Percentiles rank a stretch among this genome's conserved stretches.
Evolutionary conservation across 768 basidiomycete species (phyloP).

Genomic region (Hortiboletus campestris): DNA sequence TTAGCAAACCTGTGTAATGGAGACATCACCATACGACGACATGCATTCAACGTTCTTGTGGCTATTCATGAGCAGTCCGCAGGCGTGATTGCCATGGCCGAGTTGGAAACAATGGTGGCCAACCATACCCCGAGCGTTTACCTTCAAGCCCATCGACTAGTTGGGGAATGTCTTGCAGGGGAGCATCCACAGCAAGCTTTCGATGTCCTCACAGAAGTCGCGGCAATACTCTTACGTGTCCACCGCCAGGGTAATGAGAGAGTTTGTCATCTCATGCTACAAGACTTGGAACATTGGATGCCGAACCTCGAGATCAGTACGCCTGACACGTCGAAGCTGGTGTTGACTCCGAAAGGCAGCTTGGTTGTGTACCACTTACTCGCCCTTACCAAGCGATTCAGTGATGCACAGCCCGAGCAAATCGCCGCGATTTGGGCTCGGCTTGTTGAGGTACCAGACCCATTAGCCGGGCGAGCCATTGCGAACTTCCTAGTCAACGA

Average conservation of each 20-base stretch:
- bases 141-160: conserved; percentile 72
- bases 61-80: conserved; percentile 64
- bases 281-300: conserved; percentile 84
- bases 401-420: conserved; percentile 74
- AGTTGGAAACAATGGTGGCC: conserved; percentile 69
- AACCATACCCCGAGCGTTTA: conserved; percentile 76
- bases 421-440: conserved; percentile 76
- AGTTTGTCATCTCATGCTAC: conserved; percentile 61
- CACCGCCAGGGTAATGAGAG: conserved; percentile 47
- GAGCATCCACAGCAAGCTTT: conserved; percentile 68
- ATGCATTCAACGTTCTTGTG: conserved; percentile 77
- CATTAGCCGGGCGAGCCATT: conserved; percentile 75
- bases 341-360: conserved; percentile 47
- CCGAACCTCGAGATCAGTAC: conserved; percentile 59
- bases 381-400: conserved; percentile 75
- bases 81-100: conserved; percentile 67
- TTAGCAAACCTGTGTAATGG: conserved; percentile 84
- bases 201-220: conserved; percentile 66
- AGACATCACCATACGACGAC: conserved; percentile 58
- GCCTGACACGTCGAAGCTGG: conserved; percentile 39
- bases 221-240: conserved; percentile 68
- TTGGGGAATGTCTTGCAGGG: conserved; percentile 76
- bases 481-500: conserved; percentile 85
- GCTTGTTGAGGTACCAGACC: conserved; percentile 68
- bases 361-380: conserved; percentile 77